Base-by-base conservation (phyloP, 2,329 filamentous ascomycete genomes). In the Apiospora saccharicola region DNA sequence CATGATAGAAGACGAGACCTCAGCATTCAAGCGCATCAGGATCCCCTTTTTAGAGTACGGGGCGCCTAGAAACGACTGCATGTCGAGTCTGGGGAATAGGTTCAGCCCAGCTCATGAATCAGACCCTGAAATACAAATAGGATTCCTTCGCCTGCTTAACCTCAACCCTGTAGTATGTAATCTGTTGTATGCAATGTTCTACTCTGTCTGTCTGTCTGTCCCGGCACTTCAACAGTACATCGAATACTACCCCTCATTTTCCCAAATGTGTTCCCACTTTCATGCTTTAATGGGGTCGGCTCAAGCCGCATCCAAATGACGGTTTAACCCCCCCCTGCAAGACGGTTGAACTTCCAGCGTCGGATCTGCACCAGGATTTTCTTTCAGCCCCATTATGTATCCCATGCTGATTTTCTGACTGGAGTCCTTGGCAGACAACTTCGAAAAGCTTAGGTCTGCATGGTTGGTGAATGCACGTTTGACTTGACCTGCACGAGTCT, bases 331-430 rank as follows among this genome's bases (percentile, higher is more conserved):
- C 4, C 51, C 51, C 51, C 51, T 57, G 51, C 51, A 57, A 57
- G 51, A 57, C 51, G 57, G 57, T 64, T 64, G 16, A 24, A 24
- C n/a, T 57, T 8, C 26, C 26, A 34, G 26, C 19, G 57, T n/a
- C 37, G 13, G 57, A 64, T 64, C 57, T 64, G 34, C 57, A 64
- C 57, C 57, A 64, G 57, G 57, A 64, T 64, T n/a, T 19, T 24
- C 13, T 57, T 26, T 26, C 51, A 34, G 34, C 30, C 57, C 57
- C 57, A 22, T 64, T 64, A 37, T 19, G 37, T 41, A 37, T 19
- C 30, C 53, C 53, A 16, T 61, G 53, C 57, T 16, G 7, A 37
- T 61, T 41, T 30, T 37, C 51, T 57, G 51, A 10, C 53, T 37
- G 51, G 26, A 19, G 51, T 53, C 49, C 49, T 57, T 30, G 51